Percentiles rank a stretch among this genome's conserved stretches.
Conservation (phyloP, 495 filamentous ascomycete species). For the Barbatosphaeria neglecta region DNA sequence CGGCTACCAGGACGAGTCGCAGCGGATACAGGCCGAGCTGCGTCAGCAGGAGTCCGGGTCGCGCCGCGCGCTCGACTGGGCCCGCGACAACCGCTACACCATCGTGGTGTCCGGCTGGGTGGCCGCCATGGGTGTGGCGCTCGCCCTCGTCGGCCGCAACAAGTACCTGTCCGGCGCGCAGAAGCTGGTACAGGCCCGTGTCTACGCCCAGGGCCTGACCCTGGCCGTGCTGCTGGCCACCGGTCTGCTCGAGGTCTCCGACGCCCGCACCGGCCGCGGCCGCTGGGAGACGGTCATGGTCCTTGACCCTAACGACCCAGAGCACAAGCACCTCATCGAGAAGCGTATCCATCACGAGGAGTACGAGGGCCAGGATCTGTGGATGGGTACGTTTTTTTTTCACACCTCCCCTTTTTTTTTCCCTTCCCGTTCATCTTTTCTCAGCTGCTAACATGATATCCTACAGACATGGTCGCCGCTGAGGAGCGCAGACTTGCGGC, state of each 20-base stretch:
- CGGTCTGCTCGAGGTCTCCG: constrained; percentile 80
- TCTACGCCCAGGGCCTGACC: constrained; percentile 95
- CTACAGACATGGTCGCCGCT: constrained; percentile 61
- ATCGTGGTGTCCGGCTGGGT: constrained; percentile 83
- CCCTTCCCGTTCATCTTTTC: background rate
- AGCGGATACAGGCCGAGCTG: constrained; percentile 24
- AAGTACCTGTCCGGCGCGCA: constrained; percentile 63
- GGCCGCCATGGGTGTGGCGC: constrained; percentile 63
- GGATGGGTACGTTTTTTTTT: no score
- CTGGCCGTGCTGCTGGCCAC: constrained; percentile 77
- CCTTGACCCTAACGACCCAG: constrained; percentile 58
- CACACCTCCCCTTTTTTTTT: constrained; percentile 11
- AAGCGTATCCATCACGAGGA: constrained; percentile 61
- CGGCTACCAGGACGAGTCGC: constrained; percentile 52
- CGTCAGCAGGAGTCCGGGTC: constrained; percentile 35
- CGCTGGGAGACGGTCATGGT: constrained; percentile 64
- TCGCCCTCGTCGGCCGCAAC: constrained; percentile 69
- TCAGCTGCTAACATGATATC: constrained; percentile 4
- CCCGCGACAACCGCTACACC: constrained; percentile 72
- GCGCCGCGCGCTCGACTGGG: constrained; percentile 43
- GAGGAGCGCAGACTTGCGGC: constrained; percentile 58
- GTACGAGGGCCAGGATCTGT: constrained; percentile 72
- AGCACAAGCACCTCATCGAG: constrained; percentile 60
- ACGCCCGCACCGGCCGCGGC: constrained; percentile 64
- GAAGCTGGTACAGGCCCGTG: constrained; percentile 94